These are phyloP conservation scores for Sporothrix pseudoabietina DNA, from an alignment of 2,329 filamentous ascomycete species.

Conservation along the genomic window DNA sequence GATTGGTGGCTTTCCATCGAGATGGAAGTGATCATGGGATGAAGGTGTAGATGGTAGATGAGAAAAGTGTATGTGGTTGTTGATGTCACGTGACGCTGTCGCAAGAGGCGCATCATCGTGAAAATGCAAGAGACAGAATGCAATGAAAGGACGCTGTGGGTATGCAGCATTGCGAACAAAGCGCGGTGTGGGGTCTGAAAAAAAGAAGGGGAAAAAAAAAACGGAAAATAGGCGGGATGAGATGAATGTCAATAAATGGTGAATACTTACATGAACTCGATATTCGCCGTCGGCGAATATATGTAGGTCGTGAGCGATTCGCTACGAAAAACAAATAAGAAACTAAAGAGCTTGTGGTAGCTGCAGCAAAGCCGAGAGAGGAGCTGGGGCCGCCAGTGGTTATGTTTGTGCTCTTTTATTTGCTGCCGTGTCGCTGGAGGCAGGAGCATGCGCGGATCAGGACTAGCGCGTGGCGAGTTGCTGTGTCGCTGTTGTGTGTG, in stretches of 20 bases:
- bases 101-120: neutral
- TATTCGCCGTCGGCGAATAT: neutral
- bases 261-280: slow-evolving; percentile 2
- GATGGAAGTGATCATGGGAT: neutral
- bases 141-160: neutral
- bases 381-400: slow-evolving; percentile 19
- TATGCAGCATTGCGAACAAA: neutral
- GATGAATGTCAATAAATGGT: neutral
- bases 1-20: neutral
- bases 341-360: slow-evolving; percentile 13
- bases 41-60: neutral
- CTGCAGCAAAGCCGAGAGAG: slow-evolving; percentile 8
- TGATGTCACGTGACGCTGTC: slow-evolving; percentile 4
- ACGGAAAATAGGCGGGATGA: neutral
- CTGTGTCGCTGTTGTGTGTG: neutral
- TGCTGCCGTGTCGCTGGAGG: slow-evolving; percentile 12
- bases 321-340: slow-evolving; percentile 11
- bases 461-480: slow-evolving; percentile 24
- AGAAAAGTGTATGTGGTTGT: no score
- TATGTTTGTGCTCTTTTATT: slow-evolving; percentile 25
- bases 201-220: neutral
- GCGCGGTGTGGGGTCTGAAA: neutral
- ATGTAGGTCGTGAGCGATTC: slow-evolving; percentile 1
- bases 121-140: neutral
- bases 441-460: neutral